phyloP scores from a whole-genome alignment of 108 stramenopile genomes.

The Pseudonitzschia pungens region DNA sequence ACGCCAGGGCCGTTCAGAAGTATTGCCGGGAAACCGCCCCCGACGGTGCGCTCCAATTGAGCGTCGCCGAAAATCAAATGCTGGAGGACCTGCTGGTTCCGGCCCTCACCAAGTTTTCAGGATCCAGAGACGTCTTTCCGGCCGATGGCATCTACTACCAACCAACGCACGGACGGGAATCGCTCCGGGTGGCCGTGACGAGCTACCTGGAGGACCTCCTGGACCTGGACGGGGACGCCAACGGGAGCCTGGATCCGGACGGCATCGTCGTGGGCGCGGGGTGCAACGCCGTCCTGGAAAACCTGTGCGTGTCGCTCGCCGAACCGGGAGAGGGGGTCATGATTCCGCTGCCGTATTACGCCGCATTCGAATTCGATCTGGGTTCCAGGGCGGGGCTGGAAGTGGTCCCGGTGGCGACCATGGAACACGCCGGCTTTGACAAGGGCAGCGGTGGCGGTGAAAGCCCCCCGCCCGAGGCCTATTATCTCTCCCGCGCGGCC shows the following conservation, averaged over 20 bases:
- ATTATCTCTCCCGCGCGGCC: slow-evolving; percentile 66
- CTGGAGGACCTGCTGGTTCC: slow-evolving; percentile 68
- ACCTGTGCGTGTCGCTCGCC: slow-evolving; percentile 73
- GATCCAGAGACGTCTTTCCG: slow-evolving; percentile 37
- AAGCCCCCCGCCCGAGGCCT: slow-evolving; percentile 37
- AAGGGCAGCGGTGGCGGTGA: neutral
- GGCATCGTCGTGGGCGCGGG: slow-evolving; percentile 77
- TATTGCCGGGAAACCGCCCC: slow-evolving; percentile 54
- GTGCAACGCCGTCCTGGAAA: slow-evolving; percentile 88
- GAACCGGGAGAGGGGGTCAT: slow-evolving; percentile 86
- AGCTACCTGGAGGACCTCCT: slow-evolving; percentile 58
- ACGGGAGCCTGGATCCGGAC: slow-evolving; percentile 54
- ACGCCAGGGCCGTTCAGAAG: slow-evolving; percentile 62
- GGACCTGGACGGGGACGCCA: slow-evolving; percentile 17
- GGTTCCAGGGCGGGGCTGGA: slow-evolving; percentile 66
- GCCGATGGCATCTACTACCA: slow-evolving; percentile 85
- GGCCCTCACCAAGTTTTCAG: slow-evolving; percentile 37
- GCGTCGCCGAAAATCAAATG: slow-evolving; percentile 83
- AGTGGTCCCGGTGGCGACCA: slow-evolving; percentile 69
- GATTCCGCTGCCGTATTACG: slow-evolving; percentile 91
- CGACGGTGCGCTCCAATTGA: slow-evolving; percentile 70
- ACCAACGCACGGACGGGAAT: slow-evolving; percentile 69
- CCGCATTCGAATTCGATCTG: slow-evolving; percentile 92
- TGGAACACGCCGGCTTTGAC: slow-evolving; percentile 40
- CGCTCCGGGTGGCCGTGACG: slow-evolving; percentile 55